phyloP scores from a whole-genome alignment of 768 basidiomycete genomes.

The Mycena alexandri region DNA sequence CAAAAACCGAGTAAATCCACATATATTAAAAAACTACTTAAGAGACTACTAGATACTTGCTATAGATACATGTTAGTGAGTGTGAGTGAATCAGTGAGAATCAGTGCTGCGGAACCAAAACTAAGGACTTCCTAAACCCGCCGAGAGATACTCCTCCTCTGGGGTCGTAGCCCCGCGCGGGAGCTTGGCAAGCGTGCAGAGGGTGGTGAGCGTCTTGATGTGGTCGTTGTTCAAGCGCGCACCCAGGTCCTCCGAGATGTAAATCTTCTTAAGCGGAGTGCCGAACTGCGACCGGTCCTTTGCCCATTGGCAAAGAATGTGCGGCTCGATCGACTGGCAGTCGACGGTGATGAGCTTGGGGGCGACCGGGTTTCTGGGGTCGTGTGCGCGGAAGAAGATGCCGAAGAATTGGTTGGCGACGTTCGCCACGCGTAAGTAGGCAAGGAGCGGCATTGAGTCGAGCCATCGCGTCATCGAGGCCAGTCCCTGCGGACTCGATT shows the following conservation, averaged over 20 bases:
- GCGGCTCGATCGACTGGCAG: conserved; percentile 52
- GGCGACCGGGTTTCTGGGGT: conserved; percentile 49
- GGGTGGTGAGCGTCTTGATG: conserved; percentile 44
- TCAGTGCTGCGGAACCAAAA: conserved; percentile 7
- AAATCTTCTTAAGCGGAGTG: conserved; percentile 64
- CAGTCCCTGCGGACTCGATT: conserved; percentile 41
- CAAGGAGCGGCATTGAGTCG: conserved; percentile 37
- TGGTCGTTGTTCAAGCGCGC: conserved; percentile 41
- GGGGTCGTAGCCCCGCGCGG: conserved; percentile 55
- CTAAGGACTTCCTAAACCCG: neutral
- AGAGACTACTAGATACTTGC: conserved; percentile 29
- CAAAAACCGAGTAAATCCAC: conserved; percentile 14
- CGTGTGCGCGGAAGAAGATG: conserved; percentile 56
- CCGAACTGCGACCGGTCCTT: conserved; percentile 52
- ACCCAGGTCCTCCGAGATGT: conserved; percentile 51
- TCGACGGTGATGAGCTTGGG: conserved; percentile 63
- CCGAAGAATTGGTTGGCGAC: conserved; percentile 58
- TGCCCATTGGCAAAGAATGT: conserved; percentile 52
- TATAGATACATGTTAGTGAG: conserved; percentile 35
- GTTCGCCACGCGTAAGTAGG: conserved; percentile 53
- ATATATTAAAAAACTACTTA: conserved; percentile 13
- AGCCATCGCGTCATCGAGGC: conserved; percentile 50
- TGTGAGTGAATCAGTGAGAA: conserved; percentile 1
- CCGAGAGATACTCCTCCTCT: conserved; percentile 53
- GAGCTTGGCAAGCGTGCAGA: conserved; percentile 42